phyloP scores from a whole-genome alignment of 2,329 filamentous ascomycete genomes.

The Aspergillus glaucus region DNA sequence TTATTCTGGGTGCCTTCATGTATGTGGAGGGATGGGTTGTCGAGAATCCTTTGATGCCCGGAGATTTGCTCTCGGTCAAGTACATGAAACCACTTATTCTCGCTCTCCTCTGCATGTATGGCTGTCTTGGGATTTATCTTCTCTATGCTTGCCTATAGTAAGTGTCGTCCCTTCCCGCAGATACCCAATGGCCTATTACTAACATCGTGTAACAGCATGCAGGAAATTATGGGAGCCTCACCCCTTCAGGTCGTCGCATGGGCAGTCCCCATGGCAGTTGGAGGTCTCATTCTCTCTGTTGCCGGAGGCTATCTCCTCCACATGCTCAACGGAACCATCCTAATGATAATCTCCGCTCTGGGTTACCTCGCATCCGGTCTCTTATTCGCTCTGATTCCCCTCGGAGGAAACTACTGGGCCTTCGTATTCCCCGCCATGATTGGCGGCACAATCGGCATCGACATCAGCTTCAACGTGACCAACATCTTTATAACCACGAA shows the following conservation, averaged over 20 bases:
- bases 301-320: conserved; percentile 63
- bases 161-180: conserved; percentile 18
- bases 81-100: conserved; percentile 60
- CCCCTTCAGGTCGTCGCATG: conserved; percentile 62
- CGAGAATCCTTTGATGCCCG: conserved; percentile 61
- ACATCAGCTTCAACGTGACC: conserved; percentile 68
- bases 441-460: conserved; percentile 64
- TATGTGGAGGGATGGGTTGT: conserved; percentile 70
- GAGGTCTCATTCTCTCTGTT: conserved; percentile 60
- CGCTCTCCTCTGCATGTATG: conserved; percentile 61
- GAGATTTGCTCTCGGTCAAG: conserved; percentile 62
- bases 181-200: background rate
- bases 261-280: conserved; percentile 61
- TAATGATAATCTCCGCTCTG: conserved; percentile 56
- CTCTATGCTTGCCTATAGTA: conserved; percentile 66
- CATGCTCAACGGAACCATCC: conserved; percentile 54
- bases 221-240: conserved; percentile 52
- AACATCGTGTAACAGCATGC: conserved; percentile 44
- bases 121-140: conserved; percentile 61
- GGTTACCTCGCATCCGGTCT: conserved; percentile 55
- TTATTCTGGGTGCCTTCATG: conserved; percentile 55
- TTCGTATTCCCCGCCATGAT: conserved; percentile 61
- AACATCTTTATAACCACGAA: conserved; percentile 73
- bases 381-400: conserved; percentile 59
- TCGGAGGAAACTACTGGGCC: conserved; percentile 59